A percentile compares a stretch with the other conserved stretches of the same genome.
These are phyloP conservation scores for Diutina pseudorugosa DNA, from an alignment of 1,139 yeast species.

Conservation along the genomic window DNA sequence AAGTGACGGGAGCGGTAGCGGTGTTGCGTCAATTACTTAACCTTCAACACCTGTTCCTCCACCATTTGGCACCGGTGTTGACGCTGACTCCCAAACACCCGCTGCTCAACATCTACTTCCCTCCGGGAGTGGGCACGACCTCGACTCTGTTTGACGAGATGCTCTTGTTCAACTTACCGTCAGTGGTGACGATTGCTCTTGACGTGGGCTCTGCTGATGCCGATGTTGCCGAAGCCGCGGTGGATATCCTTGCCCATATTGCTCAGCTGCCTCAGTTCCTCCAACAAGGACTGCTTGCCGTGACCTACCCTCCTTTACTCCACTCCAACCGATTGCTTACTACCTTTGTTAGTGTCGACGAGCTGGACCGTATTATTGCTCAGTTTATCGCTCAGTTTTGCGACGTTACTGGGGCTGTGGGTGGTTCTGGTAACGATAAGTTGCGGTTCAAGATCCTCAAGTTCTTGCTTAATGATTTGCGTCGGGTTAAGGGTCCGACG, in stretches of 20 bases:
- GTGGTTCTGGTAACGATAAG: background rate
- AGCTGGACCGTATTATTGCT: constrained; percentile 40
- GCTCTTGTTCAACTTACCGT: constrained; percentile 49
- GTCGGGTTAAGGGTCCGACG: constrained; percentile 22
- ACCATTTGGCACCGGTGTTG: constrained; percentile 16
- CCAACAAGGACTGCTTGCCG: background rate
- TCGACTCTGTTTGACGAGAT: constrained; percentile 65
- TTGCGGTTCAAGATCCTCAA: constrained; percentile 18
- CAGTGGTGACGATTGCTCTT: background rate
- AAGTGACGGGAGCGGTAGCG: constrained; percentile 20
- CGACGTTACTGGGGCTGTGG: background rate
- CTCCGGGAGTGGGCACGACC: constrained; percentile 44
- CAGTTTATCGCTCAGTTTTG: background rate
- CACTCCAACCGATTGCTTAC: constrained; percentile 58
- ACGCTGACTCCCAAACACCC: background rate
- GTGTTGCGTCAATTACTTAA: constrained; percentile 39
- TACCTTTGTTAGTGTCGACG: constrained; percentile 63
- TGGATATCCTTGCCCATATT: background rate
- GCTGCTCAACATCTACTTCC: constrained; percentile 38
- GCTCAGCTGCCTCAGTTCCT: constrained; percentile 37
- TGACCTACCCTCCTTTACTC: constrained; percentile 15
- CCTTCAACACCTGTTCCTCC: constrained; percentile 34
- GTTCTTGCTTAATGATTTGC: constrained; percentile 29
- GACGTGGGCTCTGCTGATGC: background rate
- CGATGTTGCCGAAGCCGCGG: background rate